Conservation (phyloP, 2,329 filamentous ascomycete species). For the Epichloe uncinata region DNA sequence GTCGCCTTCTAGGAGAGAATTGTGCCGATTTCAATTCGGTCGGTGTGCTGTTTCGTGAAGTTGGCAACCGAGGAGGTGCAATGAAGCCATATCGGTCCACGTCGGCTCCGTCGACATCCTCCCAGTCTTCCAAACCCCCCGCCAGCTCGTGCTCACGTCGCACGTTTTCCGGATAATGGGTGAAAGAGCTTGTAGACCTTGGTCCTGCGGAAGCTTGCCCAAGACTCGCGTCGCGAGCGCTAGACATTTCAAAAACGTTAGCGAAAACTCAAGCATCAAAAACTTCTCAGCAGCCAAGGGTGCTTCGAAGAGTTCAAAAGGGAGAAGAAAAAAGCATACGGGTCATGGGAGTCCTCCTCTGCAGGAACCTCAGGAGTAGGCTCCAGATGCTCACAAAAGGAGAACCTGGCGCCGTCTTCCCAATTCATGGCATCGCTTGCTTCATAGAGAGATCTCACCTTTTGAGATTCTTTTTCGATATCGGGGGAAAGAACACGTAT, state of each 20-base stretch:
- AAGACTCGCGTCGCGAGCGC: slow-evolving; percentile 14
- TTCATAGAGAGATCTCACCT: slow-evolving; percentile 54
- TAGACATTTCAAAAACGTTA: background rate
- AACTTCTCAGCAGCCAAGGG: background rate
- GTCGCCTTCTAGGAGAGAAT: slow-evolving; percentile 32
- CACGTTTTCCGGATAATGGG: slow-evolving; percentile 26
- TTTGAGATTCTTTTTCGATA: slow-evolving; percentile 50
- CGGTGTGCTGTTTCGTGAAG: slow-evolving; percentile 28
- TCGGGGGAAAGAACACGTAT: slow-evolving; percentile 41
- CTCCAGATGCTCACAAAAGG: slow-evolving; percentile 33
- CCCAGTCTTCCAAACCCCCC: slow-evolving; percentile 53
- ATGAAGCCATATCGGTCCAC: slow-evolving; percentile 61
- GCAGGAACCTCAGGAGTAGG: slow-evolving; percentile 37
- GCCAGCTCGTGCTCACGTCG: slow-evolving; percentile 34
- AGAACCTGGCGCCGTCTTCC: slow-evolving; percentile 37
- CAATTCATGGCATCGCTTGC: slow-evolving; percentile 38
- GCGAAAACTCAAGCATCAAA: background rate
- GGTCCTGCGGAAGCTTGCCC: slow-evolving; percentile 23
- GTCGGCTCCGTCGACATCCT: slow-evolving; percentile 45
- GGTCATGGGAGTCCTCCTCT: slow-evolving; percentile 39
- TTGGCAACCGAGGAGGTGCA: slow-evolving; percentile 26
- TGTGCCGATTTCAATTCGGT: slow-evolving; percentile 28
- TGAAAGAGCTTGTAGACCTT: slow-evolving; percentile 31
- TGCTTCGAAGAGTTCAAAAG: background rate
- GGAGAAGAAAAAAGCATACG: slow-evolving; percentile 32